Percentiles rank a stretch among this genome's conserved stretches.
Evolutionary conservation across 106 monocot species (phyloP).

Genomic region (Xerophyta viscosa): DNA sequence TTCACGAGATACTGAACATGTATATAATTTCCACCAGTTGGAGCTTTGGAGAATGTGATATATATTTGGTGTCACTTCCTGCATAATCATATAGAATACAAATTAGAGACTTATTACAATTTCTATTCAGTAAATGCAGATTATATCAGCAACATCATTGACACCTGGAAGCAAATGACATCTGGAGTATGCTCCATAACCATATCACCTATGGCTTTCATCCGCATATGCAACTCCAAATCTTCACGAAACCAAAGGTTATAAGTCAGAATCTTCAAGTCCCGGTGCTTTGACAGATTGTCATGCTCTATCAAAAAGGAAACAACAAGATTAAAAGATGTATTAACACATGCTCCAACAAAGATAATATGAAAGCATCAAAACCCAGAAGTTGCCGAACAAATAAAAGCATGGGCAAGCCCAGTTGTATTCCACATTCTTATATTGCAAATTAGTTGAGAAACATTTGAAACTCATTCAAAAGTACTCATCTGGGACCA

Average conservation of each 20-base stretch:
- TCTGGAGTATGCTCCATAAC: constrained; percentile 64
- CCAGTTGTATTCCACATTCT: too few relatives aligned
- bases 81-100: constrained; percentile 3
- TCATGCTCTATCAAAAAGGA: constrained; percentile 11
- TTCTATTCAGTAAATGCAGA: too few relatives aligned
- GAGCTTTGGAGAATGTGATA: constrained; percentile 60
- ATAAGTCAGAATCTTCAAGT: constrained; percentile 63
- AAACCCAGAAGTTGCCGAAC: too few relatives aligned
- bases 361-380: too few relatives aligned
- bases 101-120: too few relatives aligned
- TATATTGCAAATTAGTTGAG: too few relatives aligned
- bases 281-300: not conserved
- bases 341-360: too few relatives aligned
- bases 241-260: constrained; percentile 98
- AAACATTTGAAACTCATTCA: too few relatives aligned
- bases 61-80: constrained; percentile 91
- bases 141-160: not conserved
- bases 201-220: constrained; percentile 74
- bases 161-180: constrained; percentile 83
- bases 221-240: constrained; percentile 64
- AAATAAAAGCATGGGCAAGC: too few relatives aligned
- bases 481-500: too few relatives aligned
- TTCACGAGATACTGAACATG: constrained; percentile 49
- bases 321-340: not conserved
- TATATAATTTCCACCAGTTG: constrained; percentile 74